These are phyloP conservation scores for Pleurotus sapidus DNA, from an alignment of 768 basidiomycete species.

Conservation along the genomic window DNA sequence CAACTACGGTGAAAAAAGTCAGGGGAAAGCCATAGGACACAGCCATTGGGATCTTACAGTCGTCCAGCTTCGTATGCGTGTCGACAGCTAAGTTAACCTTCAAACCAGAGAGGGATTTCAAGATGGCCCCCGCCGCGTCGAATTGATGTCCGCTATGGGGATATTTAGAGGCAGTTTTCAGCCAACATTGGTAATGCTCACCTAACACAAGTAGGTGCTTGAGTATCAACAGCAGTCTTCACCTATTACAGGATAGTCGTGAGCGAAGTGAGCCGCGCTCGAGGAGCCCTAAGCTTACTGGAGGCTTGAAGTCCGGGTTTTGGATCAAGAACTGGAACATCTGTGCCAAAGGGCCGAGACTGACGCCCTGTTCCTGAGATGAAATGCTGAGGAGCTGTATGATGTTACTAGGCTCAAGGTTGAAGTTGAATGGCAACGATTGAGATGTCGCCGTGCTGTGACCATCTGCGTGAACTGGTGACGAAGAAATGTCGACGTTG, in stretches of 20 bases:
- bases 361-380: constrained; percentile 50
- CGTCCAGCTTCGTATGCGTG: constrained; percentile 58
- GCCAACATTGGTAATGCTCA: constrained; percentile 14
- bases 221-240: constrained; percentile 50
- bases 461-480: constrained; percentile 58
- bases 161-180: constrained; percentile 3
- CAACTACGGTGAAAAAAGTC: constrained; percentile 28
- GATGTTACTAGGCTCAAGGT: constrained; percentile 59
- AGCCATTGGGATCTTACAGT: constrained; percentile 41
- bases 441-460: constrained; percentile 58
- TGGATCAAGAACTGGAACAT: constrained; percentile 53
- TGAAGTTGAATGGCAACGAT: constrained; percentile 58
- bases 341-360: constrained; percentile 56
- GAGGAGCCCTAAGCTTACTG: constrained; percentile 32
- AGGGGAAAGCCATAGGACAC: neutral
- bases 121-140: constrained; percentile 55
- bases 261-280: neutral
- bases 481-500: constrained; percentile 47
- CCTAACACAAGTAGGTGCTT: constrained; percentile 58
- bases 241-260: constrained; percentile 31
- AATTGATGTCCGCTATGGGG: constrained; percentile 60
- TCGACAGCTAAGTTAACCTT: constrained; percentile 55
- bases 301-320: constrained; percentile 48
- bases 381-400: constrained; percentile 51
- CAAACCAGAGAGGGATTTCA: constrained; percentile 58